Evolutionary conservation across 2,329 filamentous ascomycete genomes (phyloP), one percentile per base, ranked within the genome.

Genomic region (Penicillium sp.): DNA sequence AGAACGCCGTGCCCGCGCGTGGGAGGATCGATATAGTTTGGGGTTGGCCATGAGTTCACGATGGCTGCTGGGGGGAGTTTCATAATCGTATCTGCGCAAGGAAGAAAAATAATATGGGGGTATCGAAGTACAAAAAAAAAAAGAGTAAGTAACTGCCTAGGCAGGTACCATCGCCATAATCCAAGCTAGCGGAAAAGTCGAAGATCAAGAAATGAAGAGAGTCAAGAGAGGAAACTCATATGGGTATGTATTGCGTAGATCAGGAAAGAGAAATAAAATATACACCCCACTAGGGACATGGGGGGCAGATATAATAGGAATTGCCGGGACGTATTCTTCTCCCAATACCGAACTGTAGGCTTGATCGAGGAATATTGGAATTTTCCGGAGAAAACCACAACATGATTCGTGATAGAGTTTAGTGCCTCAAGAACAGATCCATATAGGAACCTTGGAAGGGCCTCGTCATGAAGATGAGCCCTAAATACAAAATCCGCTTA

Each of bases 11-110:
- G 68, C 12, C 73, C 73, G 53, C 73, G 68, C 26, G 68, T 72
- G 13, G 62, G 63, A 6, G 75, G 76, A 54, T 77, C 60, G 43
- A 69, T 53, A 56, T 74, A 72, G 54, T 78, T 77, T 7, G 75
- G 71, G 31, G 45, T 57, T 6, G 76, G 75, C 75, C 74, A 77
- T 56, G 64, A 61, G 17, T 60, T 56, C 40, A 72, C 48, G 19
- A 76, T 69, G 19, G 67, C 61, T n/a, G 61, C 32, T n/a, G 74
- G 70, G 26, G 74, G 70, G 22, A 70, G 54, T 41, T 62, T 60
- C 69, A 71, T 72, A 48, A 32, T 64, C 51, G 45, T 24, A 33
- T 17, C 15, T 15, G 22, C 22, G 38, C 28, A 32, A 38, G n/a
- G 33, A 28, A 29, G 46, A 6, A n/a, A 24, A 22, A 12, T 19